Base-by-base conservation (phyloP, 2,329 filamentous ascomycete species). In the Sporothrix variecibatus region DNA sequence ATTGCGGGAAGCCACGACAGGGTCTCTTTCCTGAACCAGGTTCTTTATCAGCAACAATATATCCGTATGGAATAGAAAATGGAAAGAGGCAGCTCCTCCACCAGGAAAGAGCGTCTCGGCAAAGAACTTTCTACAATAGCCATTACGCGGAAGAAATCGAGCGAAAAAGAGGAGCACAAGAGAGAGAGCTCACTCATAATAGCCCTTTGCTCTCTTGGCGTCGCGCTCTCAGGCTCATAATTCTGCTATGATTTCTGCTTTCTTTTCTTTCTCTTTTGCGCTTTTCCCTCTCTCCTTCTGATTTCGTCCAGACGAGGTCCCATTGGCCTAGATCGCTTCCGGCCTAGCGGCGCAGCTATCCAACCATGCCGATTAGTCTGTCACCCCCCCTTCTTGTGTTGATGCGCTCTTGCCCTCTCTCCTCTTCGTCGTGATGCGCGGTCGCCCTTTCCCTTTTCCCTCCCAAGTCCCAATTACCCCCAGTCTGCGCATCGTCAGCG, bases 321-420 rank as follows among this genome's bases (percentile, higher is more conserved):
- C 70, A 69, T 64, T 40, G 51, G 40, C 9, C 73, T 74, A 72
- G 73, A 5, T 38, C 69, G 15, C 20, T 62, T 74, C 20, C 23
- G 56, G 64, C 1, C 53, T 74, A 74, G 73, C 62, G 69, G 49
- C 60, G 15, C 34, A 62, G n/a, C 28, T n/a, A 68, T 56, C 73
- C 73, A 62, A 46, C 60, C 34, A 72, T 38, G 56, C 43, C 26
- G 73, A 68, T 53, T 69, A 23, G 65, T 56, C 12, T 31, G 46
- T 68, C 64, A 53, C 73, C 58, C 34, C 20, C 38, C 38, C 38
- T 26, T 56, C 9, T 49, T 40, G 11, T 46, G n/a, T 23, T 20
- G 6, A 28, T 31, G 6, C 28, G n/a, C 58, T 58, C 9, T 49
- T 58, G 23, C 51, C 26, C 31, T 34, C 56, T 43, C n/a, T 65